phyloP scores from a whole-genome alignment of 441 rosid species.

The Kokia cookei region DNA sequence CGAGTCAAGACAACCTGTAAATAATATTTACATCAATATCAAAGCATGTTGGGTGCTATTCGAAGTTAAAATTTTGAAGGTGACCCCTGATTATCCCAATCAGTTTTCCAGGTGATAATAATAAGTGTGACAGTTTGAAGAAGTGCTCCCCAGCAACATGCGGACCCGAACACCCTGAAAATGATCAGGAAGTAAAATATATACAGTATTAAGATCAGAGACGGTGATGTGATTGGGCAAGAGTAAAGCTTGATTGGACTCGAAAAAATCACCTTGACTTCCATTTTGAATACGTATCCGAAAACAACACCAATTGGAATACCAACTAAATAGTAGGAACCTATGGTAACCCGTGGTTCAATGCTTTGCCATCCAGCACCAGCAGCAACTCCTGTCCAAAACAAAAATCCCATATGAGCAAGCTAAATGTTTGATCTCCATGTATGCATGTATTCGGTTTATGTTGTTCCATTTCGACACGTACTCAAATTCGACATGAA shows the following conservation, averaged over 20 bases:
- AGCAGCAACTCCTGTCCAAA: slow-evolving; percentile 41
- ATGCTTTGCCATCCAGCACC: slow-evolving; percentile 59
- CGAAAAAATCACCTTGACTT: slow-evolving; percentile 33
- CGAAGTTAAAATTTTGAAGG: neutral
- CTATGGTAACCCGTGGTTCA: slow-evolving; percentile 42
- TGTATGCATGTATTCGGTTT: neutral
- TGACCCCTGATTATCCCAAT: slow-evolving; percentile 80
- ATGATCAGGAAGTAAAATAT: neutral
- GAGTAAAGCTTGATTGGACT: too few relatives aligned
- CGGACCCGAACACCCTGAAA: slow-evolving; percentile 60
- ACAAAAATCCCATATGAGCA: neutral
- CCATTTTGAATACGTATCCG: slow-evolving; percentile 29
- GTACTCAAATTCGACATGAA: neutral
- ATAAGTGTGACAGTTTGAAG: slow-evolving; percentile 35
- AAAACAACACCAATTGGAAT: slow-evolving; percentile 41
- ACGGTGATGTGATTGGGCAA: too few relatives aligned
- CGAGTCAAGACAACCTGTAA: neutral
- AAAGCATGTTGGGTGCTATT: neutral
- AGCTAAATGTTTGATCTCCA: too few relatives aligned
- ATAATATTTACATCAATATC: neutral
- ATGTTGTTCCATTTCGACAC: neutral
- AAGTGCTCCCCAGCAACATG: slow-evolving; percentile 29
- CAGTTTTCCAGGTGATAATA: slow-evolving; percentile 47
- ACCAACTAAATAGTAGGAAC: slow-evolving; percentile 40
- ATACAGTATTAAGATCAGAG: neutral